These are phyloP conservation scores for Trypanosoma congolense DNA, from an alignment of 208 protist genomes.

Conservation along the genomic window DNA sequence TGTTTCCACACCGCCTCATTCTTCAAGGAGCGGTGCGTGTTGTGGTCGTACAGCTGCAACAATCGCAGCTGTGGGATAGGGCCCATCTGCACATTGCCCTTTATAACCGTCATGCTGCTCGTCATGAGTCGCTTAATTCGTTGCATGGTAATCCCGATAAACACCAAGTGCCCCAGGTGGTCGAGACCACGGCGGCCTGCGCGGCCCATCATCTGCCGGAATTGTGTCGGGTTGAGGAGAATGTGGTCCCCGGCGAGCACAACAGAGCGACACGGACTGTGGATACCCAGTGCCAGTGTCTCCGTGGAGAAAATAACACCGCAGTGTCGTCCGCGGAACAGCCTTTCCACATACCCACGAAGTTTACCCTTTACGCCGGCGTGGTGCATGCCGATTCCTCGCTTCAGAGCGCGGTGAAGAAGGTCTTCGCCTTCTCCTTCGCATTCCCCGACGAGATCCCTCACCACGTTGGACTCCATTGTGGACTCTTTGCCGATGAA, in stretches of 20 bases:
- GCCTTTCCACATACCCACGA: conserved; percentile 82
- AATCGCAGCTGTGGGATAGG: conserved; percentile 79
- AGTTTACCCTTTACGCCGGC: conserved; percentile 85
- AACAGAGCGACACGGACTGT: conserved; percentile 94
- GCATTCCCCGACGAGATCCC: conserved; percentile 56
- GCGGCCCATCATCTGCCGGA: conserved; percentile 94
- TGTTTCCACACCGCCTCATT: conserved; percentile 45
- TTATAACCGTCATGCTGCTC: conserved; percentile 87
- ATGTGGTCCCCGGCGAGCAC: conserved; percentile 90
- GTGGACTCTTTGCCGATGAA: conserved; percentile 66
- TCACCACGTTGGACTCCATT: conserved; percentile 37
- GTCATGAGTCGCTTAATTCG: conserved; percentile 91
- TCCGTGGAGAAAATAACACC: conserved; percentile 91
- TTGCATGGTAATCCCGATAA: conserved; percentile 85
- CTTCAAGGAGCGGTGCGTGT: conserved; percentile 49
- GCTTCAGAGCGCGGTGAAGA: conserved; percentile 60
- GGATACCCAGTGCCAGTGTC: conserved; percentile 93
- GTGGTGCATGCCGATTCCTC: conserved; percentile 92
- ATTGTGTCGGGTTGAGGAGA: conserved; percentile 90
- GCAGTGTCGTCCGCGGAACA: conserved; percentile 89
- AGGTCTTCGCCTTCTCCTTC: conserved; percentile 65
- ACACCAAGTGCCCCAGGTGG: conserved; percentile 90
- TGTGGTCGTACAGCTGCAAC: conserved; percentile 78
- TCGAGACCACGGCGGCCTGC: conserved; percentile 95
- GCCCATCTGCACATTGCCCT: conserved; percentile 88